Percentiles rank a stretch among this genome's conserved stretches.
Evolutionary conservation across 371 early-diverging fungal species (phyloP).

Genomic region (Mucor lusitanicus): DNA sequence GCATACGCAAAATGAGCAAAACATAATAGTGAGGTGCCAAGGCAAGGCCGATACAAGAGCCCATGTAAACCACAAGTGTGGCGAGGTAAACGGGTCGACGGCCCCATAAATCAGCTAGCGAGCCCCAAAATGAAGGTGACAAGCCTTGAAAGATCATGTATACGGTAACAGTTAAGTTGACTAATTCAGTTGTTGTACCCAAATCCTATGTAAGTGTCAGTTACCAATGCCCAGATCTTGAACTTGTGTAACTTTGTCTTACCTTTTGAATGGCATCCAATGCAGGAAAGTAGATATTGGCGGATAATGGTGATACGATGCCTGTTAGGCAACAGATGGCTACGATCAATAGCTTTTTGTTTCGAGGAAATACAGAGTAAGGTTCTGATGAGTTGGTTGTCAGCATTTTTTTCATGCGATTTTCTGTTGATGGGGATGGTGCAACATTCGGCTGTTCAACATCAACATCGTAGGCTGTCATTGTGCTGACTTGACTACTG

Average conservation of each 20-base stretch:
- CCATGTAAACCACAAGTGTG: conserved; percentile 57
- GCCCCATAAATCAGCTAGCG: conserved; percentile 60
- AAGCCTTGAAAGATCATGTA: conserved; percentile 41
- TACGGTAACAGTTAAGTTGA: conserved; percentile 33
- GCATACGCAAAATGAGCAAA: conserved; percentile 56
- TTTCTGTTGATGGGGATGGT: not conserved
- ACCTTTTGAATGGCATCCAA: conserved; percentile 19
- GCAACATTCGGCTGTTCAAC: not conserved
- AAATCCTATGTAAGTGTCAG: conserved; percentile 16
- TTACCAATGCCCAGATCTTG: not conserved
- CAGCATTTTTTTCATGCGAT: not conserved
- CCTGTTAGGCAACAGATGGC: conserved; percentile 9
- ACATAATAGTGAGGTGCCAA: conserved; percentile 46
- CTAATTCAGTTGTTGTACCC: conserved; percentile 18
- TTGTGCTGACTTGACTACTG: not conserved
- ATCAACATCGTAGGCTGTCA: not conserved
- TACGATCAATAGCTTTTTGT: not conserved
- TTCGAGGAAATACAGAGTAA: not conserved
- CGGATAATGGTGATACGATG: conserved; percentile 23
- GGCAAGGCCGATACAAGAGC: conserved; percentile 61
- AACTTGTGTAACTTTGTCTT: not conserved
- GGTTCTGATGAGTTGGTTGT: not conserved
- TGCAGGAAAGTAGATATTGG: conserved; percentile 25
- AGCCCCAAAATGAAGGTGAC: conserved; percentile 61
- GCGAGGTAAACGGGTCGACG: conserved; percentile 61